These are phyloP conservation scores for Dalbergia cochinchinensis DNA, from an alignment of 306 rosid genomes.

Conservation along the genomic window DNA sequence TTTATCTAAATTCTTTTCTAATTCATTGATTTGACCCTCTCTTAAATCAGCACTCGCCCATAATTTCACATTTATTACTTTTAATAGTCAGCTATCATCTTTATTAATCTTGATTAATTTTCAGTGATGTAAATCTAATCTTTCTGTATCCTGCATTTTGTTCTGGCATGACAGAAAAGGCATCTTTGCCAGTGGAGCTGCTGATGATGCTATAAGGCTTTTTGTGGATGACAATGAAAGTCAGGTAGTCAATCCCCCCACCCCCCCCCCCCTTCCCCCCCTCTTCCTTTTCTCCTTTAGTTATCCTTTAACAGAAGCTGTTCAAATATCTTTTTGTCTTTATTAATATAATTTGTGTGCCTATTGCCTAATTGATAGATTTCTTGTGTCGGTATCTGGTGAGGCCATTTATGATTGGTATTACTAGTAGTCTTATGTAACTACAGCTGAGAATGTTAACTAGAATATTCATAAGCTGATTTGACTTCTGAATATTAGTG, in stretches of 20 bases:
- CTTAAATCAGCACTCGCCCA: neutral
- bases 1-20: slow-evolving; percentile 26
- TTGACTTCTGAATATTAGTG: slow-evolving; percentile 9
- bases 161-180: slow-evolving; percentile 69
- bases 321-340: slow-evolving; percentile 18
- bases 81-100: slow-evolving; percentile 19
- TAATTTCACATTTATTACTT: slow-evolving; percentile 19
- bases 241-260: slow-evolving; percentile 52
- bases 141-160: slow-evolving; percentile 44
- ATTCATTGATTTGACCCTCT: neutral
- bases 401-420: slow-evolving; percentile 24
- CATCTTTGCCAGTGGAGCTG: slow-evolving; percentile 96
- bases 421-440: neutral
- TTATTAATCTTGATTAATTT: slow-evolving; percentile 6
- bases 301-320: slow-evolving; percentile 12
- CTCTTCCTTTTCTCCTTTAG: neutral
- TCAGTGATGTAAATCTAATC: slow-evolving; percentile 24
- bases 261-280: no score
- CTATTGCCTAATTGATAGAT: slow-evolving; percentile 22
- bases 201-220: slow-evolving; percentile 83
- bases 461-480: slow-evolving; percentile 30
- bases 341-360: slow-evolving; percentile 9
- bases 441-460: slow-evolving; percentile 24
- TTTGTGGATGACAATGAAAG: slow-evolving; percentile 73
- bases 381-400: slow-evolving; percentile 8